A percentile compares a stretch with the other conserved stretches of the same genome.
phyloP scores from a whole-genome alignment of 2,329 filamentous ascomycete genomes.

The Tolypocladium album region DNA sequence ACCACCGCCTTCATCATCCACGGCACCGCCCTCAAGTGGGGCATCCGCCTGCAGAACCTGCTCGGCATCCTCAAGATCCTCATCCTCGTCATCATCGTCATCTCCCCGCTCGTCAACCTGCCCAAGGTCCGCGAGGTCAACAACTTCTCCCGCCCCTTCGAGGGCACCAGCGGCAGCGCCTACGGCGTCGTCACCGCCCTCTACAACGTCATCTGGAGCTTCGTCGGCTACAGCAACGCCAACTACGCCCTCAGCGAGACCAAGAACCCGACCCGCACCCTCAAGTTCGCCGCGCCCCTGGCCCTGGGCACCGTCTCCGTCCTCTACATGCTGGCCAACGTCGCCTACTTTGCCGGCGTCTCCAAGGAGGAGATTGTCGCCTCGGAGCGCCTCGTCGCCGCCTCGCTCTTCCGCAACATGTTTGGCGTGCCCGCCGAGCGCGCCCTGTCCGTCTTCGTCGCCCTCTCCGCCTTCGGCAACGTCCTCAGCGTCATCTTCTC shows the following conservation, averaged over 20 bases:
- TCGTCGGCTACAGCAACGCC: conserved; percentile 57
- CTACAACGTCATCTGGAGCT: conserved; percentile 64
- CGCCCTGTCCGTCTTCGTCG: conserved; percentile 54
- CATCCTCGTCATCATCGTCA: conserved; percentile 54
- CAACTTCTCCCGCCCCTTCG: conserved; percentile 54
- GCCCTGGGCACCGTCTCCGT: conserved; percentile 47
- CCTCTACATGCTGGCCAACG: conserved; percentile 57
- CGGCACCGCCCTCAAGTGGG: conserved; percentile 52
- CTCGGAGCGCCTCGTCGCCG: conserved; percentile 40
- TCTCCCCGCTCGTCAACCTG: conserved; percentile 51
- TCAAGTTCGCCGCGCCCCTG: conserved; percentile 53
- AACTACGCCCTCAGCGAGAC: conserved; percentile 58
- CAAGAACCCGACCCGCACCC: conserved; percentile 51
- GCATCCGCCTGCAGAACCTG: conserved; percentile 54
- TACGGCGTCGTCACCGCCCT: conserved; percentile 60
- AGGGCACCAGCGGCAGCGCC: conserved; percentile 53
- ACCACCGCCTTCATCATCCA: conserved; percentile 56
- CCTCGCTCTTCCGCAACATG: conserved; percentile 45
- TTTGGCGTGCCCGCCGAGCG: conserved; percentile 43
- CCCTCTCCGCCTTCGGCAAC: conserved; percentile 57
- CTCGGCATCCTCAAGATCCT: conserved; percentile 56
- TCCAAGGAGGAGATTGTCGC: conserved; percentile 41
- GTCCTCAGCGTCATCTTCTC: conserved; percentile 59
- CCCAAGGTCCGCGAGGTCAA: conserved; percentile 45
- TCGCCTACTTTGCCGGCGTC: conserved; percentile 54